Evolutionary conservation across 2,329 filamentous ascomycete species (phyloP).

Genomic region (Aspergillus fumigatiaffinis): DNA sequence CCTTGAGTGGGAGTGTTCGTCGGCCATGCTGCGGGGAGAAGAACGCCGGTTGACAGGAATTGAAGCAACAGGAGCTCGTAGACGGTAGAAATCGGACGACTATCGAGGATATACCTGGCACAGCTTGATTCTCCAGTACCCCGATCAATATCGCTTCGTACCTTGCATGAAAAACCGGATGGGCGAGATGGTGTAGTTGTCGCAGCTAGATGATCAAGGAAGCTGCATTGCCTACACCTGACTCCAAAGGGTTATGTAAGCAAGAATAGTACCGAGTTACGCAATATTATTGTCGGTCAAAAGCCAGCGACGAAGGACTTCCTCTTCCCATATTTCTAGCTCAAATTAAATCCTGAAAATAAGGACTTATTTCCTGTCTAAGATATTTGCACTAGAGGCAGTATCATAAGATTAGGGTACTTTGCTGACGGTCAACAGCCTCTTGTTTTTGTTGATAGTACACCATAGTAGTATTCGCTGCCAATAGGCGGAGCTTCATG

Average conservation of each 20-base stretch:
- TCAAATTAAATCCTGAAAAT: not conserved
- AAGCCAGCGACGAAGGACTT: not conserved
- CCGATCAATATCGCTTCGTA: not conserved
- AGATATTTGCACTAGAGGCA: not conserved
- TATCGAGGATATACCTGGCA: not conserved
- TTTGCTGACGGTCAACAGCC: not conserved
- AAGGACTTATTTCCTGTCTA: not conserved
- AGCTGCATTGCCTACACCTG: slow-evolving; percentile 6
- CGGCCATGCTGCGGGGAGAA: slow-evolving; percentile 26
- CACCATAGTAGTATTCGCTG: not conserved
- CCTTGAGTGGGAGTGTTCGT: slow-evolving; percentile 25
- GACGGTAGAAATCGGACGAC: not conserved
- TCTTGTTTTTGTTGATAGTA: not conserved
- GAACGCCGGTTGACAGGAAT: not conserved
- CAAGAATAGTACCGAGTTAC: slow-evolving; percentile 2
- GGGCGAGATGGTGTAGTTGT: not conserved
- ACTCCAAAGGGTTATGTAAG: slow-evolving; percentile 14
- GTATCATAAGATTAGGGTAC: not conserved
- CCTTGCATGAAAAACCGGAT: not conserved
- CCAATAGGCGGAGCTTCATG: not conserved
- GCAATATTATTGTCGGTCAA: not conserved
- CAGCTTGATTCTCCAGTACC: not conserved
- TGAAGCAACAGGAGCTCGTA: not conserved
- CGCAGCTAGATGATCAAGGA: not conserved
- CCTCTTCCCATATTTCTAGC: not conserved